These are phyloP conservation scores for Phaeolepiota aurea DNA, from an alignment of 768 basidiomycete genomes.

Conservation along the genomic window DNA sequence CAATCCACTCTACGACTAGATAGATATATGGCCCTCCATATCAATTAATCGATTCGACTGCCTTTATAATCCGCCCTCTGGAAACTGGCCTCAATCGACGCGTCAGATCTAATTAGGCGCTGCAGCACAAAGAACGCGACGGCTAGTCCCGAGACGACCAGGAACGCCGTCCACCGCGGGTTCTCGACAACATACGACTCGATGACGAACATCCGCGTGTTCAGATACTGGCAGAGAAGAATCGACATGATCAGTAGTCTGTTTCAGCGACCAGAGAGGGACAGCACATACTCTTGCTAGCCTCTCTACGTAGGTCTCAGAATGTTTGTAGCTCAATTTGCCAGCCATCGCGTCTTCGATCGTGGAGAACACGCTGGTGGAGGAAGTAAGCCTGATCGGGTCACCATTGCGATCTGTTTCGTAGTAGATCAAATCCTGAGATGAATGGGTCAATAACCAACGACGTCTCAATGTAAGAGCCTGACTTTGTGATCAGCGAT, in stretches of 20 bases:
- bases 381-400: conserved; percentile 45
- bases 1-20: too few relatives aligned
- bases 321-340: conserved; percentile 44
- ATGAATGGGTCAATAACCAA: background rate
- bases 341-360: conserved; percentile 58
- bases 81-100: background rate
- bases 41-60: background rate
- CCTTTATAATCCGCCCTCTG: background rate
- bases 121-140: background rate
- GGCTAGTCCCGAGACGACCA: background rate
- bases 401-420: conserved; percentile 51
- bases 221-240: background rate
- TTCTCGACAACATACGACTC: background rate
- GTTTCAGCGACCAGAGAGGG: background rate
- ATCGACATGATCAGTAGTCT: background rate
- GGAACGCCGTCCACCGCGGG: background rate
- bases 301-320: conserved; percentile 66
- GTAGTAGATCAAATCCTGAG: conserved; percentile 69
- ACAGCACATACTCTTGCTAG: conserved; percentile 38
- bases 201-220: background rate
- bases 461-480: conserved; percentile 17
- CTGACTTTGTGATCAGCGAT: conserved; percentile 75
- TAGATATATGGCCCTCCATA: too few relatives aligned
- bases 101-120: background rate
- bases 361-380: conserved; percentile 50